These are phyloP conservation scores for Naganishia albida DNA, from an alignment of 1,284 basidiomycete genomes.

Conservation along the genomic window DNA sequence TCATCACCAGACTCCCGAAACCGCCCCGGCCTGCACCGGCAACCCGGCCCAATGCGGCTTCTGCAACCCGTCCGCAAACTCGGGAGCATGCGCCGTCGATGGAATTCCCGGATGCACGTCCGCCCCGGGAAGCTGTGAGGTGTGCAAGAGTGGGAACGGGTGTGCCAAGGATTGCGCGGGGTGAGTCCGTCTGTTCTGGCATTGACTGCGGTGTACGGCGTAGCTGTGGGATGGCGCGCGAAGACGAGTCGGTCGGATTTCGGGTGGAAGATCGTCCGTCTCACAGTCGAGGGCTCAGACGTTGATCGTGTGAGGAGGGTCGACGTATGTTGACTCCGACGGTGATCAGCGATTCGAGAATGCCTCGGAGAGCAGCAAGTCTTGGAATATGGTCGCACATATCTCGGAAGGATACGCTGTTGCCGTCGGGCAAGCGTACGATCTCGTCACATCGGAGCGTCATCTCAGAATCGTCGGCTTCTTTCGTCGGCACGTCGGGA, in stretches of 20 bases:
- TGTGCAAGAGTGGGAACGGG: conserved; percentile 31
- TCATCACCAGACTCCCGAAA: conserved; percentile 7
- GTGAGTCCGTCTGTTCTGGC: conserved; percentile 27
- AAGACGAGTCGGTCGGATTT: neutral
- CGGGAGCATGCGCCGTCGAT: conserved; percentile 30
- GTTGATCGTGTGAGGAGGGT: neutral
- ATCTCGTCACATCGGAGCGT: too few relatives aligned
- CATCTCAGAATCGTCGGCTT: too few relatives aligned
- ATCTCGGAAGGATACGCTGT: too few relatives aligned
- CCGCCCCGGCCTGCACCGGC: conserved; percentile 34
- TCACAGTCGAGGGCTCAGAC: neutral
- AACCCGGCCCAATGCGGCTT: conserved; percentile 32
- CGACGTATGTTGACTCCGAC: neutral
- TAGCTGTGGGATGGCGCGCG: too few relatives aligned
- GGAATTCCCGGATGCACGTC: conserved; percentile 33
- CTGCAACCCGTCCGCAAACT: conserved; percentile 30
- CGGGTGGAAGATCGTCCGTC: neutral
- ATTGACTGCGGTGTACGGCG: neutral
- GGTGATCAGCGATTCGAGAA: too few relatives aligned
- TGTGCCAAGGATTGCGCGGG: conserved; percentile 34
- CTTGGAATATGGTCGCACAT: too few relatives aligned
- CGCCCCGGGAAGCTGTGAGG: conserved; percentile 29
- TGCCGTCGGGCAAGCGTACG: too few relatives aligned
- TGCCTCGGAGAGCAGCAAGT: too few relatives aligned
- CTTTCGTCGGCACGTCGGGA: too few relatives aligned